Conservation (phyloP, 208 protist species). For the Wallacemonas sp. region DNA sequence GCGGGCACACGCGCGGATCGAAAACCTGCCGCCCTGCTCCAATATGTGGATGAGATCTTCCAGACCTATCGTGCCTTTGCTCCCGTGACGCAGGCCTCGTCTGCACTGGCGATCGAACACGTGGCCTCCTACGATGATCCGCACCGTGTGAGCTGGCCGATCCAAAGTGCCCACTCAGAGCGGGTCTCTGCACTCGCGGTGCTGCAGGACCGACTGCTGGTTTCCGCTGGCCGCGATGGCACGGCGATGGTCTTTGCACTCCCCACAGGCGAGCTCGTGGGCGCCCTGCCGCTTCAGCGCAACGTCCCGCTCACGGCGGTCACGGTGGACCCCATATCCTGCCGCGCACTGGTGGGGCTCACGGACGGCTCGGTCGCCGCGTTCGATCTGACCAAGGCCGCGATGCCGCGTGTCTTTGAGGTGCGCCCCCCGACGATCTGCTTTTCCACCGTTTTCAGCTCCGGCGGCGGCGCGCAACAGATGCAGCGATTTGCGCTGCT, state of each 20-base stretch:
- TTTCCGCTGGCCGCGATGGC: slow-evolving; percentile 56
- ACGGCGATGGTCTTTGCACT: slow-evolving; percentile 70
- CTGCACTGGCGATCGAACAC: slow-evolving; percentile 2
- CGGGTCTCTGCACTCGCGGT: slow-evolving; percentile 48
- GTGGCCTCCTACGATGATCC: slow-evolving; percentile 21
- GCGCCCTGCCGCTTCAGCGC: slow-evolving; percentile 32
- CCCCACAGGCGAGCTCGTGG: slow-evolving; percentile 49
- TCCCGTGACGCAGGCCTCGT: not conserved
- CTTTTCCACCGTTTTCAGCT: slow-evolving; percentile 32
- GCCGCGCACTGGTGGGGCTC: slow-evolving; percentile 40
- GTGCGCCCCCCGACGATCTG: slow-evolving; percentile 27
- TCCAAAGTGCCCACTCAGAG: slow-evolving; percentile 51
- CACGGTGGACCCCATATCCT: slow-evolving; percentile 35
- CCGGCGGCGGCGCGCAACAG: slow-evolving; percentile 4
- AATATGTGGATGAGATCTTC: slow-evolving; percentile 5
- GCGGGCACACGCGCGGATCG: not conserved
- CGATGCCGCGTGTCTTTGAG: slow-evolving; percentile 35
- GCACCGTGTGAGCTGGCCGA: slow-evolving; percentile 46
- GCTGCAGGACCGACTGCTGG: slow-evolving; percentile 59
- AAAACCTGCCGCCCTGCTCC: slow-evolving; percentile 3
- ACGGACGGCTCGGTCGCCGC: slow-evolving; percentile 53
- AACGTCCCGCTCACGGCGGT: slow-evolving; percentile 51
- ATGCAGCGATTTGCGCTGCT: slow-evolving; percentile 40
- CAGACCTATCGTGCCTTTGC: slow-evolving; percentile 6
- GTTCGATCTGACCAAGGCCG: slow-evolving; percentile 35